These are phyloP conservation scores for Brettanomyces nanus DNA, from an alignment of 805 yeast genomes.

Conservation along the genomic window DNA sequence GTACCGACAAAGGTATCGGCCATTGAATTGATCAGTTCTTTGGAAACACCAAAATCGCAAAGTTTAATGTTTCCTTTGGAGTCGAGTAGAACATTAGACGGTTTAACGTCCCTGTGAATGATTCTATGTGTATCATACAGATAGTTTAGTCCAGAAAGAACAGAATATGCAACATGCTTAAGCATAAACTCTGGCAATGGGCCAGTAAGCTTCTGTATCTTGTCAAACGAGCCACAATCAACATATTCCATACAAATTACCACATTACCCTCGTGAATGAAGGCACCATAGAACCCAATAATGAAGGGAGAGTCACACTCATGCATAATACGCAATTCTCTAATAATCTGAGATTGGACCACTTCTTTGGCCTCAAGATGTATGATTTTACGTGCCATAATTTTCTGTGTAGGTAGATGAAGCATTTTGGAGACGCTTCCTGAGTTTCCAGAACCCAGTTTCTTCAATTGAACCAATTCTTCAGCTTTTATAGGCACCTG, in stretches of 20 bases:
- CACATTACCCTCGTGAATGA: conserved; percentile 63
- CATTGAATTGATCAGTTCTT: conserved; percentile 85
- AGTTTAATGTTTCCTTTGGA: conserved; percentile 81
- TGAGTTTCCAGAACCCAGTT: conserved; percentile 87
- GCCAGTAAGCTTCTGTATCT: conserved; percentile 54
- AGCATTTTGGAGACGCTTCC: conserved; percentile 86
- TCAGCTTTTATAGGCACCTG: conserved; percentile 44
- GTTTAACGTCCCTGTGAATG: conserved; percentile 94
- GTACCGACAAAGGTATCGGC: conserved; percentile 99
- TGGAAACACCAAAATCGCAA: conserved; percentile 94
- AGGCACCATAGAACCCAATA: conserved; percentile 88
- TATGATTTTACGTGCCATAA: conserved; percentile 86
- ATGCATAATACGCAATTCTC: conserved; percentile 86
- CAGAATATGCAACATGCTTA: conserved; percentile 66
- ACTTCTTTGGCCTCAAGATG: conserved; percentile 76
- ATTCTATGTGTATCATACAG: conserved; percentile 78
- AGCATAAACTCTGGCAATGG: conserved; percentile 62
- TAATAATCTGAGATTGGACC: conserved; percentile 72
- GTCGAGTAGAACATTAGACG: conserved; percentile 84
- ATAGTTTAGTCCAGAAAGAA: conserved; percentile 73
- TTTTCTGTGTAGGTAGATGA: conserved; percentile 80
- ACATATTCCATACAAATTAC: conserved; percentile 93
- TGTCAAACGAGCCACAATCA: conserved; percentile 90
- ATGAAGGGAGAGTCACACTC: conserved; percentile 81
- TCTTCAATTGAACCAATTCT: conserved; percentile 68